Conservation (phyloP, 306 rosid genomes). For the Prinsepia uniflora region DNA sequence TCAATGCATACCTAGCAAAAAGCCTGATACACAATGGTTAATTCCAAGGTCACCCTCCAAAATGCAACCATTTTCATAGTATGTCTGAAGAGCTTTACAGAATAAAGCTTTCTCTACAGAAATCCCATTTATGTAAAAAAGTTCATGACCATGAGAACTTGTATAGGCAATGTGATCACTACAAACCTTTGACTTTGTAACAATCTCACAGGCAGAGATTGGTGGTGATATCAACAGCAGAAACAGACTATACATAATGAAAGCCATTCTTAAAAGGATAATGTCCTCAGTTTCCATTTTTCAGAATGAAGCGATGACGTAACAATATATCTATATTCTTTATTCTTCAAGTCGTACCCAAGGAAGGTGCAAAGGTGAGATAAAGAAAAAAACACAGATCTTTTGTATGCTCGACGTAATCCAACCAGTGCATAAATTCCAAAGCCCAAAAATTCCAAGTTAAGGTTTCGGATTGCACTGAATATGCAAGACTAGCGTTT, state of each 20-base stretch:
- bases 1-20: slow-evolving; percentile 46
- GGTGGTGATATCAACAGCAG: slow-evolving; percentile 43
- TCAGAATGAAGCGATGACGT: slow-evolving; percentile 17
- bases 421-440: neutral
- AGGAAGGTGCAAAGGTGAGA: slow-evolving; percentile 6
- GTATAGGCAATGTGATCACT: slow-evolving; percentile 49
- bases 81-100: slow-evolving; percentile 51
- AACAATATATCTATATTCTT: slow-evolving; percentile 32
- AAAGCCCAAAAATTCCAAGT: slow-evolving; percentile 10
- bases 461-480: slow-evolving; percentile 6
- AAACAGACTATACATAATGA: slow-evolving; percentile 32
- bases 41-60: slow-evolving; percentile 41
- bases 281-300: slow-evolving; percentile 22
- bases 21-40: slow-evolving; percentile 38
- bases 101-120: slow-evolving; percentile 44
- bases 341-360: slow-evolving; percentile 7
- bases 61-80: slow-evolving; percentile 55
- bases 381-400: slow-evolving; percentile 12
- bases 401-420: slow-evolving; percentile 1
- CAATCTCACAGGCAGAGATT: slow-evolving; percentile 44
- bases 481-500: slow-evolving; percentile 5
- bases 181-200: slow-evolving; percentile 45
- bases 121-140: slow-evolving; percentile 55
- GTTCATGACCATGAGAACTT: slow-evolving; percentile 42
- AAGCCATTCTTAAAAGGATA: slow-evolving; percentile 41